Evolutionary conservation across 1,139 yeast species (phyloP).

Genomic region (Lodderomyces orthopsilosis): DNA sequence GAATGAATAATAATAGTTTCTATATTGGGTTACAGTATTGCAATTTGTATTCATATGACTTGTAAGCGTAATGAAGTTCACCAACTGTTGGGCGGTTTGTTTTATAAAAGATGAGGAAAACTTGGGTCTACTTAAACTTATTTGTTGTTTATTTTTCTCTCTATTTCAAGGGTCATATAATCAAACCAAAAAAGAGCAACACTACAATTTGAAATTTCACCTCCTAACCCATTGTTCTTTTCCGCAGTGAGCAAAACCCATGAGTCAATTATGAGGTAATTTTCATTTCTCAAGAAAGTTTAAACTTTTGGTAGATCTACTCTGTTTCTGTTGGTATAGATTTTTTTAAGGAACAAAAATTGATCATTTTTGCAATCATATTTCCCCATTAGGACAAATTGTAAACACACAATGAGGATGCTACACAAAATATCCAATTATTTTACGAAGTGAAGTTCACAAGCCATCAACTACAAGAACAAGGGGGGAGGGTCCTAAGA

Average conservation of each 20-base stretch:
- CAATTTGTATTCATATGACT: too few species aligned
- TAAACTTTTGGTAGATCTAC: too few species aligned
- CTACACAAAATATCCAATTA: not conserved
- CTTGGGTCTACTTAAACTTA: not conserved
- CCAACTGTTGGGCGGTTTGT: too few species aligned
- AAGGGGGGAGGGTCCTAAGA: too few species aligned
- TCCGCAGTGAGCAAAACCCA: too few species aligned
- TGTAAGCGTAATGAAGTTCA: too few species aligned
- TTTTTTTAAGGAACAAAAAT: not conserved
- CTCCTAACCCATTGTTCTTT: too few species aligned
- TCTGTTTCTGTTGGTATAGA: not conserved
- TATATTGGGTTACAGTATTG: too few species aligned
- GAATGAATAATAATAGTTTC: too few species aligned
- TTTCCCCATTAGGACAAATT: slow-evolving; percentile 10
- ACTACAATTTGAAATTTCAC: not conserved
- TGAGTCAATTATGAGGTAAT: too few species aligned
- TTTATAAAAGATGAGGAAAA: not conserved
- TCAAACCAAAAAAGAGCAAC: not conserved
- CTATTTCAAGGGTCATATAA: not conserved
- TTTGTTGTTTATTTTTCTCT: not conserved
- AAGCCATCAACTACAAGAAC: too few species aligned
- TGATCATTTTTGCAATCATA: slow-evolving; percentile 4
- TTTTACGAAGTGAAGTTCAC: not conserved
- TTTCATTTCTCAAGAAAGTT: too few species aligned
- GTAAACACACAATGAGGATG: slow-evolving; percentile 9